phyloP scores from a whole-genome alignment of 208 protist species.

The Wallacemonas sp. region DNA sequence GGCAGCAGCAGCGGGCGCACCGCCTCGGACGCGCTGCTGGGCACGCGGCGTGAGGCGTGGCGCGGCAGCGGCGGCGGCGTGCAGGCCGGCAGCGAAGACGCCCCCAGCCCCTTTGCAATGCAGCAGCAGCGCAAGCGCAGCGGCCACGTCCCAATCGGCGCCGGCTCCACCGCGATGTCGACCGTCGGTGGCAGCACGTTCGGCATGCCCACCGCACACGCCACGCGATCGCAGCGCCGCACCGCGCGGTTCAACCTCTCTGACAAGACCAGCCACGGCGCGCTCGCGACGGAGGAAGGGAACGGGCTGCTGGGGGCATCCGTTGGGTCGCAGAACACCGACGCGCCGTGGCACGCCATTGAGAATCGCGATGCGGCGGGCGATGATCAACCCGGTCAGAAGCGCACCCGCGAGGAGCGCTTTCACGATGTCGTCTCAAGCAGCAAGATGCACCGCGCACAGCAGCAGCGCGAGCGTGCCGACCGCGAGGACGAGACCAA shows the following conservation, averaged over 20 bases:
- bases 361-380: slow-evolving; percentile 18
- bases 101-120: slow-evolving; percentile 36
- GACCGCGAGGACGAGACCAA: slow-evolving; percentile 56
- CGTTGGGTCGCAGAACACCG: neutral
- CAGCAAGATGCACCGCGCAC: slow-evolving; percentile 58
- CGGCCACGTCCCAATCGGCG: neutral
- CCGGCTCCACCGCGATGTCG: slow-evolving; percentile 7
- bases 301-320: too few relatives aligned
- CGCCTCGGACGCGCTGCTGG: slow-evolving; percentile 7
- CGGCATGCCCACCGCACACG: slow-evolving; percentile 9
- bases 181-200: slow-evolving; percentile 24
- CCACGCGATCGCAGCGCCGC: slow-evolving; percentile 37
- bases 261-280: neutral
- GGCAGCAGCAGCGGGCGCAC: slow-evolving; percentile 15
- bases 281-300: too few relatives aligned
- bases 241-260: slow-evolving; percentile 37
- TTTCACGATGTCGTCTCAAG: slow-evolving; percentile 71
- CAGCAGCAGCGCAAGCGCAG: slow-evolving; percentile 11
- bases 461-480: slow-evolving; percentile 66
- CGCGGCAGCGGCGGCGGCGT: slow-evolving; percentile 13
- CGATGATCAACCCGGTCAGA: slow-evolving; percentile 25
- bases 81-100: slow-evolving; percentile 13
- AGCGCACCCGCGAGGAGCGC: slow-evolving; percentile 54
- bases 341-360: neutral
- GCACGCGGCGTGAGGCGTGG: neutral